Evolutionary conservation across 2,329 filamentous ascomycete species (phyloP), one percentile per base, ranked within the genome.

Genomic region (Dryadomyces quercus-mongolicae): DNA sequence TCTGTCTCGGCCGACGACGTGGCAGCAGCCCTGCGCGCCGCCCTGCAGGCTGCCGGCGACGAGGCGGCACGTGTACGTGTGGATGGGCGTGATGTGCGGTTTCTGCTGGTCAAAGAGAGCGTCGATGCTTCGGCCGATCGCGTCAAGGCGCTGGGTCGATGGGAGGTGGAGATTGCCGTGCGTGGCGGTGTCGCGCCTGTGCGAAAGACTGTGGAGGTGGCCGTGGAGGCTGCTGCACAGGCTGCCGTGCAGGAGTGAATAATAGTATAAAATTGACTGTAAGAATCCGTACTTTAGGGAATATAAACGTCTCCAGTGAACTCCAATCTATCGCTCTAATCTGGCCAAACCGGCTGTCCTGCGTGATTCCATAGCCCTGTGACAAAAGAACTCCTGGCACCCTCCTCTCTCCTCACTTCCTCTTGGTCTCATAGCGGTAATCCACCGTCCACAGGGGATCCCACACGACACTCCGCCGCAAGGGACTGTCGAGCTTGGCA

Each of bases 361-460:
- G 36, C 36, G 10, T 40, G 36, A 40, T 40, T 40, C 36, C 36
- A 12, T 40, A 16, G 25, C 25, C 25, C 25, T 31, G 25, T 31
- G 25, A 31, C 25, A 31, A 31, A 40, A 13, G 10, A 40, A 40
- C 36, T 40, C 36, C 36, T 9, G 36, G 8, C 25, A 31, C 36
- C 15, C 8, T 9, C 8, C 10, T 40, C 15, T 16, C 36, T 38
- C 36, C 36, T 40, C 36, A 40, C 36, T 44, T 44, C 42, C 16
- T 44, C 42, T 44, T 44, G 42, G 20, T 25, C 8, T 46, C 78
- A 51, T 78, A 74, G 58, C 70, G 80, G 48, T 81, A 71, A 60
- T 84, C 80, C 25, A 82, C 63, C 58, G 72, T 80, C 80, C 81
- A 84, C 16, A 84, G 66, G 13, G 77, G 74, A 59, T 82, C 80